Conservation (phyloP, 495 filamentous ascomycete species). For the Copromyces sp. region DNA sequence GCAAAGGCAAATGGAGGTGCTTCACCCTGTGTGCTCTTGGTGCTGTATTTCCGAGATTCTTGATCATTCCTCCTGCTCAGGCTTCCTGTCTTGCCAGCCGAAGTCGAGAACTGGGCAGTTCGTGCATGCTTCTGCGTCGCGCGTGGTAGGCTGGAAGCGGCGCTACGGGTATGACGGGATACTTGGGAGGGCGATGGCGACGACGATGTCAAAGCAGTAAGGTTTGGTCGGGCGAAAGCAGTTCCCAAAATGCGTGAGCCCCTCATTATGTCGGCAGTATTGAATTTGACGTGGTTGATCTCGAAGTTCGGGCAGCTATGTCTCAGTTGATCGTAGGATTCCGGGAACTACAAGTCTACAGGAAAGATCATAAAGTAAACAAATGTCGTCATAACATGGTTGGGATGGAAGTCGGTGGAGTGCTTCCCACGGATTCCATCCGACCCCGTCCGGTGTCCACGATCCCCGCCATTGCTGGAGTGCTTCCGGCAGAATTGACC, state of each 20-base stretch:
- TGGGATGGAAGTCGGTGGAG: background rate
- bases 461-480: background rate
- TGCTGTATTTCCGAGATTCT: background rate
- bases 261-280: background rate
- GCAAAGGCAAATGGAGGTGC: constrained; percentile 27
- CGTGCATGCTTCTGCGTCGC: background rate
- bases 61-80: background rate
- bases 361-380: background rate
- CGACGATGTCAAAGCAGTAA: background rate
- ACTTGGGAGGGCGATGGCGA: background rate
- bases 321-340: background rate
- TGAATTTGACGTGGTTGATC: background rate
- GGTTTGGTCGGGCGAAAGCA: background rate
- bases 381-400: background rate
- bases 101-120: background rate
- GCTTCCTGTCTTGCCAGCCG: background rate
- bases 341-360: background rate
- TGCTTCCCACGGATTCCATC: background rate
- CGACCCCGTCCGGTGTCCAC: background rate
- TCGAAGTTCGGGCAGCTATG: background rate
- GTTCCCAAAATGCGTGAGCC: background rate
- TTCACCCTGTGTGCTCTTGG: background rate
- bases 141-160: background rate
- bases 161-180: background rate
- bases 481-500: background rate